phyloP scores from a whole-genome alignment of 164 flowering plant species.

The Hamamelis virginiana region DNA sequence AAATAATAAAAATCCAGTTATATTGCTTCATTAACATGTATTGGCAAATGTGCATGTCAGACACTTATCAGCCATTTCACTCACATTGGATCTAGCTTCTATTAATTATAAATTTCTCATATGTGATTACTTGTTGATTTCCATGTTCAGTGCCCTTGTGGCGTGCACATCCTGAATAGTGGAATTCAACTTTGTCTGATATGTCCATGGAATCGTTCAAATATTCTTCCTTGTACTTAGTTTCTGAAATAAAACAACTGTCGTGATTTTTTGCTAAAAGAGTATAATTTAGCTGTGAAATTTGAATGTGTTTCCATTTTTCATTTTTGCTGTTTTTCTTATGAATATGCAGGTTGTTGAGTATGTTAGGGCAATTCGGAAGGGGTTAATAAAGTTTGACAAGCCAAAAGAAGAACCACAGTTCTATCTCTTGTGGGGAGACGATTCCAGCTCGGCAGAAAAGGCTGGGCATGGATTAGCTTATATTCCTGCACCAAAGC shows the following conservation, averaged over 20 bases:
- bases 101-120: no score
- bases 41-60: no score
- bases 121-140: no score
- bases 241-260: neutral
- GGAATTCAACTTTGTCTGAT: no score
- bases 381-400: constrained; percentile 75
- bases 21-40: no score
- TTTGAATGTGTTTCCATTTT: neutral
- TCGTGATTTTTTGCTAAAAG: no score
- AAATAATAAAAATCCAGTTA: no score
- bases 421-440: constrained; percentile 72
- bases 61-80: no score
- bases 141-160: no score
- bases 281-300: no score
- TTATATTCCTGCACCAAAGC: constrained; percentile 86
- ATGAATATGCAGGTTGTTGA: constrained; percentile 53
- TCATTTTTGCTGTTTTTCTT: constrained; percentile 4
- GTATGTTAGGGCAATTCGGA: constrained; percentile 64
- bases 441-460: constrained; percentile 62
- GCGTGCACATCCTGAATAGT: no score
- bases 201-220: neutral
- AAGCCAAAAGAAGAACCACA: constrained; percentile 69
- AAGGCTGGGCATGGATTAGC: constrained; percentile 51
- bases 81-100: no score
- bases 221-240: neutral